phyloP scores from a whole-genome alignment of 2,329 filamentous ascomycete species.

The Talaromyces verruculosus region DNA sequence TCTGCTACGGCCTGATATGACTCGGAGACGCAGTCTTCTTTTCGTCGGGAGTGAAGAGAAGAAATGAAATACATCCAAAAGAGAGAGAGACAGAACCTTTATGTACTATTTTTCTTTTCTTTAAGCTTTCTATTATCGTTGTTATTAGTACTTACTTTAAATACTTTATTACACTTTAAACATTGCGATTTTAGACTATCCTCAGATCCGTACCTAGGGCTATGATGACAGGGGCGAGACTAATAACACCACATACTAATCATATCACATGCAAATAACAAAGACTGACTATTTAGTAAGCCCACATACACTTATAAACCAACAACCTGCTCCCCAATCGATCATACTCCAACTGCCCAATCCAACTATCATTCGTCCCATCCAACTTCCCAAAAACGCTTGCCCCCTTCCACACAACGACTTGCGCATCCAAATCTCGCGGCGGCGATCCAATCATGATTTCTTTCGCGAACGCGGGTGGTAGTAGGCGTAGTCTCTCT shows the following conservation, averaged over 20 bases:
- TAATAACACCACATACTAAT: background rate
- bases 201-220: background rate
- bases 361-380: constrained; percentile 90
- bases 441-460: constrained; percentile 70
- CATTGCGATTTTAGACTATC: background rate
- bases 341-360: constrained; percentile 83
- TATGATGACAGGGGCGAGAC: background rate
- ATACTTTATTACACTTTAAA: background rate
- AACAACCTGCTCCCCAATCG: constrained; percentile 76
- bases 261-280: background rate
- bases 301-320: constrained; percentile 75
- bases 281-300: constrained; percentile 36
- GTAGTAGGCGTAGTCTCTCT: constrained; percentile 69
- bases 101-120: constrained; percentile 5
- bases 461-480: constrained; percentile 63
- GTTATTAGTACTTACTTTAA: constrained; percentile 13
- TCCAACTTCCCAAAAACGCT: constrained; percentile 91
- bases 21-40: background rate
- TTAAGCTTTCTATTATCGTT: constrained; percentile 3
- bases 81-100: constrained; percentile 4
- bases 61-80: background rate
- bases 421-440: constrained; percentile 91
- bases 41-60: background rate
- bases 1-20: constrained; percentile 11
- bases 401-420: constrained; percentile 97